Evolutionary conservation across 306 rosid species (phyloP), one percentile per base, ranked within the genome.

Genomic region (Psophocarpus tetragonolobus): DNA sequence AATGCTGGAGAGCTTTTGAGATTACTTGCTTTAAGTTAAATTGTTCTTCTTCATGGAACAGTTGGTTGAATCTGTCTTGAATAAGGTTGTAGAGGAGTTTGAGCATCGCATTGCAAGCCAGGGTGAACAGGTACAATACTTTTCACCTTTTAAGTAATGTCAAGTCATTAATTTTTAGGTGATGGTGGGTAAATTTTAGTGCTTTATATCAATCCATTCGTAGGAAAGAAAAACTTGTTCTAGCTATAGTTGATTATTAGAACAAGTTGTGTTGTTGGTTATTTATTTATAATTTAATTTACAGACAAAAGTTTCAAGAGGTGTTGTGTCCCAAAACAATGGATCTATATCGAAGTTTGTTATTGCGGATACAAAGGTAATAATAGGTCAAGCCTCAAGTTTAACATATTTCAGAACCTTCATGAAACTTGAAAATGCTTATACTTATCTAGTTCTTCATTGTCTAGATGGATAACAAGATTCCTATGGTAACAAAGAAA

Each of bases 11-110:
- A 3, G 15, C 61, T 80, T 63, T 56, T 79, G 53, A 63, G 24
- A 67, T 61, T 69, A 30, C 41, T 76, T 75, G 27, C 51, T 73
- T 64, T 64, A 58, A 56, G 53, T 57, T 56, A 51, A 39, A 73
- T 80, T 83, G 32, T 68, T 78, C 51, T 82, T 84, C 64, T 86
- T 80, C 80, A 39, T 84, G 87, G 51, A 73, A 81, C 91, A 94
- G 98, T 56, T 94, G 81, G 85, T 94, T 33, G 98, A 94, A 82
- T 94, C 98, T 32, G 90, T 94, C 71, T 74, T 94, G 71, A 90
- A 82, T 74, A 92, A 92, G 88, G 92, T 94, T 14, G 90, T 87
- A 76, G 97, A 92, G 89, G 93, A 94, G 84, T 91, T 92, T 74
- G 97, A 94, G 87, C 87, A 83, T 62, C 92, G 98, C 39, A 78